These are phyloP conservation scores for Ambrosiella beaveri DNA, from an alignment of 2,329 filamentous ascomycete species.

Conservation along the genomic window DNA sequence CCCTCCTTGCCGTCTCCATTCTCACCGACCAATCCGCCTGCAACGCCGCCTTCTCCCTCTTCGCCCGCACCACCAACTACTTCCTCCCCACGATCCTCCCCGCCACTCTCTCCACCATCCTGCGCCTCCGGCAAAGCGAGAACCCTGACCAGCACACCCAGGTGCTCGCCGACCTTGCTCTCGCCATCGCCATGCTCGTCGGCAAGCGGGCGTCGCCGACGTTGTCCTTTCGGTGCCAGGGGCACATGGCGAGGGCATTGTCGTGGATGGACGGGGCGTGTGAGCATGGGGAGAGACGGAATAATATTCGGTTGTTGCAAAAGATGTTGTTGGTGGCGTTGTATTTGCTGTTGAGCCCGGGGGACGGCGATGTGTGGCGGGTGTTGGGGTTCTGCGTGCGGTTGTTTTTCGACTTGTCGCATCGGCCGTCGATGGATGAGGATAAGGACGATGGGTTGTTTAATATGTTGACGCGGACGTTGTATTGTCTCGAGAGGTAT, in stretches of 20 bases:
- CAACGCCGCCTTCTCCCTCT: conserved; percentile 4
- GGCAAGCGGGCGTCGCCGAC: conserved; percentile 6
- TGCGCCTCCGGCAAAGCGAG: neutral
- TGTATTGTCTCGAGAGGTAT: conserved; percentile 14
- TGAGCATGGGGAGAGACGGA: conserved; percentile 1
- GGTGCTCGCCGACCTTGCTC: conserved; percentile 9
- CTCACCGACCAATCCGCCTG: neutral
- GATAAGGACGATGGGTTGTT: conserved; percentile 11
- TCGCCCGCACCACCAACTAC: conserved; percentile 1
- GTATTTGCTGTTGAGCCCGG: conserved; percentile 13
- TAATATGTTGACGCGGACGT: conserved; percentile 13
- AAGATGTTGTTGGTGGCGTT: conserved; percentile 11
- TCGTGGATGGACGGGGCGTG: neutral
- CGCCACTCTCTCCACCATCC: neutral
- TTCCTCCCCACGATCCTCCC: conserved; percentile 1
- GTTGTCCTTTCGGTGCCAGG: neutral
- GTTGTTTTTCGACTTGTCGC: conserved; percentile 13
- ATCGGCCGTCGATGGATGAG: conserved; percentile 13
- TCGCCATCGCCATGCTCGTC: conserved; percentile 12
- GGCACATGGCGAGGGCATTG: neutral
- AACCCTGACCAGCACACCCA: neutral
- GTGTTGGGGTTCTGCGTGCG: conserved; percentile 11
- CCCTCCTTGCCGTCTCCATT: neutral
- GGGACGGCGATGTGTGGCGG: conserved; percentile 13
- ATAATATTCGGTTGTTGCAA: conserved; percentile 12